Conservation (phyloP, 139 green algal species). For the Marvania coccoides region DNA sequence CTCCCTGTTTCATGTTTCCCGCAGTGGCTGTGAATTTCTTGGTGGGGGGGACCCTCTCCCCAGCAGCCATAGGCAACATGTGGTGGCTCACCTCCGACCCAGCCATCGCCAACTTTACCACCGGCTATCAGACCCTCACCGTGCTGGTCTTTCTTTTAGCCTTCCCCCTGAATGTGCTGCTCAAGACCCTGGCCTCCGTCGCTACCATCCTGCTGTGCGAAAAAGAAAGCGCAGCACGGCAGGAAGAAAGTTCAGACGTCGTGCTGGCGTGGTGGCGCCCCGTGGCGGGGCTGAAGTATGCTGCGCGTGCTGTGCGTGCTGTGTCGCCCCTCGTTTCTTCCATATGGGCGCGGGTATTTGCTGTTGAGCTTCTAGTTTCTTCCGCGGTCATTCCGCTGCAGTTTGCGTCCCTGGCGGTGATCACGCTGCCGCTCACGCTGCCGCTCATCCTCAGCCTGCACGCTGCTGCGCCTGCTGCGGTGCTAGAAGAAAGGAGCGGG, state of each 20-base stretch:
- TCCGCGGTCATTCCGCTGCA: constrained; percentile 27
- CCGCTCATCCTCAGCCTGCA: constrained; percentile 31
- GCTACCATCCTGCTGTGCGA: constrained; percentile 19
- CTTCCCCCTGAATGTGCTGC: constrained; percentile 22
- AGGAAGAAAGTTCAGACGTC: not conserved
- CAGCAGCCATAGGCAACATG: constrained; percentile 18
- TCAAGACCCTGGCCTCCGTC: constrained; percentile 7
- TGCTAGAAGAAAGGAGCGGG: constrained; percentile 11
- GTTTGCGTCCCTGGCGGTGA: constrained; percentile 21
- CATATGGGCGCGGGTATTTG: constrained; percentile 8
- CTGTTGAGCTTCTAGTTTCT: constrained; percentile 36
- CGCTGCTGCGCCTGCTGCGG: constrained; percentile 7
- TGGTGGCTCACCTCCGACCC: constrained; percentile 26
- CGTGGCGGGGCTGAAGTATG: not conserved
- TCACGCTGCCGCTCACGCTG: constrained; percentile 31
- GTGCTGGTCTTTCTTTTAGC: constrained; percentile 20
- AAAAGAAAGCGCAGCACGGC: not conserved
- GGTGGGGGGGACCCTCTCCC: not conserved
- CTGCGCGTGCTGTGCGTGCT: not conserved
- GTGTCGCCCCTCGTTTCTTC: not conserved
- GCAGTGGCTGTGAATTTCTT: constrained; percentile 21
- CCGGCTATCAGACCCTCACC: constrained; percentile 30
- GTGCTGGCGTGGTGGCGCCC: not conserved
- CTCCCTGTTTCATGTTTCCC: not conserved
- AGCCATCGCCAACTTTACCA: constrained; percentile 28